Percentiles rank a stretch among this genome's conserved stretches.
Evolutionary conservation across 257 asterid genomes (phyloP).

Genomic region (Avicennia marina): DNA sequence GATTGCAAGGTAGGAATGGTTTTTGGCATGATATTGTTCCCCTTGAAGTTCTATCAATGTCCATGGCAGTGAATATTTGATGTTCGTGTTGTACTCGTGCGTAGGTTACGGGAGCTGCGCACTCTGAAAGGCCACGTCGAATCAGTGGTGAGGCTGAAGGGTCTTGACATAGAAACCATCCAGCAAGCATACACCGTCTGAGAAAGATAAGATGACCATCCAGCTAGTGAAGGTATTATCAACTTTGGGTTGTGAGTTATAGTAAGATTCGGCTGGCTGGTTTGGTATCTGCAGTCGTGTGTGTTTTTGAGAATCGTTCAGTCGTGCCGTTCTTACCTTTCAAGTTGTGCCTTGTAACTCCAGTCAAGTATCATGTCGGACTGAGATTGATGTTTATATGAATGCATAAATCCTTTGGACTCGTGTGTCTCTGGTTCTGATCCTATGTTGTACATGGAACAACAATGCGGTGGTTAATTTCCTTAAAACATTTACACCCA

Average conservation of each 20-base stretch:
- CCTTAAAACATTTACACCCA: not conserved
- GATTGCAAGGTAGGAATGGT: conserved; percentile 65
- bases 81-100: not conserved
- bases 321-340: not conserved
- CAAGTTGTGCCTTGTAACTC: not conserved
- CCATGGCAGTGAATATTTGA: no score
- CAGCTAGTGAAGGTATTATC: not conserved
- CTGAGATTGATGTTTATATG: conserved; percentile 26
- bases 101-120: conserved; percentile 80
- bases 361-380: conserved; percentile 17
- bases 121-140: conserved; percentile 94
- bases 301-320: not conserved
- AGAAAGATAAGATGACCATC: not conserved
- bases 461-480: not conserved
- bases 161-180: conserved; percentile 91
- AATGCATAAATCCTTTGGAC: conserved; percentile 12
- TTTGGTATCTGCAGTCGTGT: no score
- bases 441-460: not conserved
- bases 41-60: no score
- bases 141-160: conserved; percentile 92
- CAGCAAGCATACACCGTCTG: conserved; percentile 95
- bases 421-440: not conserved
- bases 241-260: no score
- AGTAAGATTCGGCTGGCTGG: not conserved
- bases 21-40: not conserved